Base-by-base conservation (phyloP, 1,284 basidiomycete genomes). In the Cryptococcus neoformans region DNA sequence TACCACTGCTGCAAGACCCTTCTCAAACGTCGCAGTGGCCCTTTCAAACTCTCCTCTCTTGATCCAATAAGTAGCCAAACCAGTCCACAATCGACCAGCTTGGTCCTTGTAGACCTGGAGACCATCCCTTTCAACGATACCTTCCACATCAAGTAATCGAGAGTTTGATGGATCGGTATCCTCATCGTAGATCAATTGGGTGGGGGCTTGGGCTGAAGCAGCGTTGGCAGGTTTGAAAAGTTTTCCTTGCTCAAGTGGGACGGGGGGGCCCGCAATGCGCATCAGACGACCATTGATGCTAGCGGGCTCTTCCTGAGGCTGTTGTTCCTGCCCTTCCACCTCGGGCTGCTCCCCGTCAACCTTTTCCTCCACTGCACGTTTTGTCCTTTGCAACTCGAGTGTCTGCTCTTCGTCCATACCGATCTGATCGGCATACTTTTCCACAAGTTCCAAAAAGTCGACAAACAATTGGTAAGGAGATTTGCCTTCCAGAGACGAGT, bases 11-110 rank as follows among this genome's bases (percentile, higher is more conserved):
- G 84, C 82, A 62, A 98, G 84, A 8, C 93, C 95, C 35, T 85
- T 79, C 76, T 99, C 96, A 72, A 99, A 99, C 0, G 88, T 92
- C 55, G 83, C 82, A 67, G 85, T 88, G 7, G 90, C 92, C 56
- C 87, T 84, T 55, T 94, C 93, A 69, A 99, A 94, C 72, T 98
- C 95, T 62, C 85, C 91, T 2, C 92, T 86, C 78, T 97, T 96
- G 79, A 96, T 94, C 93, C 94, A 99, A 74, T 96, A 99, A 0
- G 95, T 98, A 3, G 95, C 95, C 40, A 99, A 77, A 0, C 95
- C 95, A 4, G 92, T 91, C 93, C 94, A 99, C 11, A 99, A 80
- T 39, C 92, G 85, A 9, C 96, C 96, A 1, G 93, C 91, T 79
- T 99, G 95, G 75, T 99, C 96, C 69, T 92, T 91, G 78, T 96